These are phyloP conservation scores for Letharia columbiana DNA, from an alignment of 495 filamentous ascomycete genomes.

Conservation along the genomic window DNA sequence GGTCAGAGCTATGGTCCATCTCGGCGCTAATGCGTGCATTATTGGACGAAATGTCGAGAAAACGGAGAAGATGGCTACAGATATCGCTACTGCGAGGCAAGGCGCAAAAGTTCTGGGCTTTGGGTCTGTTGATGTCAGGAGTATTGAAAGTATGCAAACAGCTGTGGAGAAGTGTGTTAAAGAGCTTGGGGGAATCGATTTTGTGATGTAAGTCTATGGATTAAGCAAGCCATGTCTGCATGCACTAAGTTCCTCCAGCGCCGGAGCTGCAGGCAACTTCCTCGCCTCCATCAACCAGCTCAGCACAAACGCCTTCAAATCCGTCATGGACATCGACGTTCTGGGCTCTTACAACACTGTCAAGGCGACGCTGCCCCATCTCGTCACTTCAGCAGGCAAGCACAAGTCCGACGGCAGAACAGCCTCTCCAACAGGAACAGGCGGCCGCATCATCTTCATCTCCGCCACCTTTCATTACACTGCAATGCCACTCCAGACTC, in stretches of 20 bases:
- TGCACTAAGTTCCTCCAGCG: constrained; percentile 41
- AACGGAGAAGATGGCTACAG: constrained; percentile 67
- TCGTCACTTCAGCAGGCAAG: constrained; percentile 61
- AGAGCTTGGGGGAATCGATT: constrained; percentile 83
- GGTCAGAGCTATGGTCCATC: constrained; percentile 79
- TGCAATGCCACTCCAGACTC: constrained; percentile 71
- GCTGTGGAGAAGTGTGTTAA: constrained; percentile 70
- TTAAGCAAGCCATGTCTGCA: neutral
- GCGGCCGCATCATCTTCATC: constrained; percentile 81
- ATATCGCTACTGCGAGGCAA: constrained; percentile 66
- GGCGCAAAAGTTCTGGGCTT: constrained; percentile 82
- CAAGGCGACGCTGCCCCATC: constrained; percentile 77
- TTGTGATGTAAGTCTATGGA: constrained; percentile 62
- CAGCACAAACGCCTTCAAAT: constrained; percentile 81
- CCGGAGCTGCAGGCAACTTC: constrained; percentile 95
- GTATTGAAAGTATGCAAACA: constrained; percentile 54
- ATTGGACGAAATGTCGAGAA: constrained; percentile 85
- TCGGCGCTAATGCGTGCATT: constrained; percentile 90
- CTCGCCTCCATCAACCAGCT: constrained; percentile 77
- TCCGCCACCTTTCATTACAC: constrained; percentile 86
- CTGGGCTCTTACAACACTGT: constrained; percentile 89
- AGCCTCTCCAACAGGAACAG: constrained; percentile 44
- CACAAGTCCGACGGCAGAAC: constrained; percentile 42
- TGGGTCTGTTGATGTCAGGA: constrained; percentile 75
- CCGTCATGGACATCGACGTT: constrained; percentile 94